A percentile compares a stretch with the other conserved stretches of the same genome.
Conservation (phyloP, 345 rosid genomes). For the Populus simonii region DNA sequence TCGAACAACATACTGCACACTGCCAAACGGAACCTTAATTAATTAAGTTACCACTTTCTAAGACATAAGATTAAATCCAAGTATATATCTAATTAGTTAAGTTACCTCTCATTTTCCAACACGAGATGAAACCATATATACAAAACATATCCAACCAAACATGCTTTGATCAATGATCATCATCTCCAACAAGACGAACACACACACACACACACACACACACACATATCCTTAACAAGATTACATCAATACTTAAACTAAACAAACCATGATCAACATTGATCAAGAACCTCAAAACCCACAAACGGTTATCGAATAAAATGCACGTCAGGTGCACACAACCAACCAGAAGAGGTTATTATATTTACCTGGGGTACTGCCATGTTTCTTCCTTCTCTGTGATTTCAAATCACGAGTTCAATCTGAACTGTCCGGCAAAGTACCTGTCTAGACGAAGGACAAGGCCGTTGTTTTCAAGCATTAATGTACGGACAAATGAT, state of each 20-base stretch:
- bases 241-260: neutral
- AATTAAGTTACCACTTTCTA: neutral
- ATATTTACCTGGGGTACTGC: constrained; percentile 20
- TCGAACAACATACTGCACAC: too few relatives aligned
- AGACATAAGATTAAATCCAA: neutral
- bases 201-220: too few relatives aligned
- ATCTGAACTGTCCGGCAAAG: constrained; percentile 47
- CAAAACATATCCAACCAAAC: neutral
- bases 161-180: neutral
- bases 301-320: neutral
- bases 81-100: too few relatives aligned
- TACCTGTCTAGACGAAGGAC: constrained; percentile 42
- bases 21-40: too few relatives aligned
- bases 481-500: constrained; percentile 42
- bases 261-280: neutral
- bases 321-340: neutral
- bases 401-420: constrained; percentile 44
- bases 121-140: too few relatives aligned
- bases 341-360: neutral
- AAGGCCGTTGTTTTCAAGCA: constrained; percentile 28
- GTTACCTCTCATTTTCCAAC: too few relatives aligned
- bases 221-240: neutral
- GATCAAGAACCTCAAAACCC: neutral
- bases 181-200: neutral
- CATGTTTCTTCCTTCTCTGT: constrained; percentile 14